These are phyloP conservation scores for Phytophthora lateralis DNA, from an alignment of 352 stramenopile genomes.

Conservation along the genomic window DNA sequence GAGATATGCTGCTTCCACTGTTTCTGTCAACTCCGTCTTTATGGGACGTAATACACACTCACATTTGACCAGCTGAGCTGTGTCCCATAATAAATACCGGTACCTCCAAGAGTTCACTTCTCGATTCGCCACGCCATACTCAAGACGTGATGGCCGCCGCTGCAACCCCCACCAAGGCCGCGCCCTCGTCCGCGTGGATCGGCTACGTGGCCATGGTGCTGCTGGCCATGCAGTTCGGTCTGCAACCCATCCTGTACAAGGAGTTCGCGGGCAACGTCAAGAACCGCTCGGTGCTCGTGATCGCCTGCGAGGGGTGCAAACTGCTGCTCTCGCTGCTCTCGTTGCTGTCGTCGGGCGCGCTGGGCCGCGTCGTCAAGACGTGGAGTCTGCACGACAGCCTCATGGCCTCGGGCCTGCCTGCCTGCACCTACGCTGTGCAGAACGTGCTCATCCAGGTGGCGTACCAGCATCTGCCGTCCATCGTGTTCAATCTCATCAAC, in stretches of 20 bases:
- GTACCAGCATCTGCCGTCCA: slow-evolving; percentile 82
- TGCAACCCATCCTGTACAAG: slow-evolving; percentile 87
- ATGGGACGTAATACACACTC: background rate
- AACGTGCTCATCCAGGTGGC: slow-evolving; percentile 87
- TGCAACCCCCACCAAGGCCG: background rate
- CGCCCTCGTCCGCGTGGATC: slow-evolving; percentile 25
- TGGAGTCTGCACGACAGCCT: slow-evolving; percentile 70
- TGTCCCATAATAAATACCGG: background rate
- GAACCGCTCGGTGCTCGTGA: slow-evolving; percentile 71
- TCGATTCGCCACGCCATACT: slow-evolving; percentile 14
- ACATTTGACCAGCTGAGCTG: background rate
- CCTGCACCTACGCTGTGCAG: slow-evolving; percentile 87
- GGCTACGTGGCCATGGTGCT: slow-evolving; percentile 64
- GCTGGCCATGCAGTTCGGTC: slow-evolving; percentile 80
- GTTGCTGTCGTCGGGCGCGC: slow-evolving; percentile 44
- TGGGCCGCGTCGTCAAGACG: slow-evolving; percentile 44
- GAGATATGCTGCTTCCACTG: slow-evolving; percentile 2
- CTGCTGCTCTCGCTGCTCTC: slow-evolving; percentile 59
- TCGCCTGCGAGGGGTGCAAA: slow-evolving; percentile 78
- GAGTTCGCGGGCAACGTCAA: slow-evolving; percentile 63
- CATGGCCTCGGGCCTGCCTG: slow-evolving; percentile 70
- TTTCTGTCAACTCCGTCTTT: background rate
- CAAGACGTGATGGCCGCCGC: slow-evolving; percentile 19
- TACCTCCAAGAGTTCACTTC: slow-evolving; percentile 22
- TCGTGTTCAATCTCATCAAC: slow-evolving; percentile 89